Base-by-base conservation (phyloP, 805 yeast genomes). In the Pichia sporocuriosa region DNA sequence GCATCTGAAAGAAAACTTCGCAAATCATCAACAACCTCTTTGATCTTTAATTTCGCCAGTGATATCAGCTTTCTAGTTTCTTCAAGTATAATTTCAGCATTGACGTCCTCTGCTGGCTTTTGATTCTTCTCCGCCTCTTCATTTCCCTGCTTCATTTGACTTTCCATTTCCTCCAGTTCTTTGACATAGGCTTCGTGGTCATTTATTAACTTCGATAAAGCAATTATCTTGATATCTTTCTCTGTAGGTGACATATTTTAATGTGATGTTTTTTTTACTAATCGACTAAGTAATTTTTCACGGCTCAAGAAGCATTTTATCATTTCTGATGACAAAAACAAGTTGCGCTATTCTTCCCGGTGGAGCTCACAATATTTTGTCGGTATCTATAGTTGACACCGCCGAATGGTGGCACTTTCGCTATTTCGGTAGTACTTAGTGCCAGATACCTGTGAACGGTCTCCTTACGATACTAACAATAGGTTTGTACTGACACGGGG, bases 181-280 rank as follows among this genome's bases (percentile, higher is more conserved):
- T 70, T 66, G 21, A 69, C 64, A 56, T 85, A 86, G 26, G 75
- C 65, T 11, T 55, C 55, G 47, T 79, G 79, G 56, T 87, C 95
- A 50, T 83, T 83, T 30, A 79, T 52, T 13, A 87, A 65, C 47
- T 95, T 69, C 45, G 72, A 70, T 38, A 86, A 66, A 1, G 95
- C 88, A 44, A 73, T 76, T 28, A 73, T 69, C 51, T 84, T 84
- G 57, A 86, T 83, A 52, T 81, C 84, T 31, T 84, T 62, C 45
- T 70, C 77, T 2, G 85, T 67, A 24, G 90, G 93, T 2, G 86
- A 70, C 84, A 82, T 37, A 32, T 17, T 20, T 20, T 25, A 11
- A 15, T 15, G 17, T n/a, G n/a, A n/a, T n/a, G n/a, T n/a, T n/a
- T n/a, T n/a, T n/a, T n/a, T n/a, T n/a, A n/a, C n/a, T n/a, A n/a